These are phyloP conservation scores for Cytospora chrysosperma DNA, from an alignment of 2,329 filamentous ascomycete species.

Conservation along the genomic window DNA sequence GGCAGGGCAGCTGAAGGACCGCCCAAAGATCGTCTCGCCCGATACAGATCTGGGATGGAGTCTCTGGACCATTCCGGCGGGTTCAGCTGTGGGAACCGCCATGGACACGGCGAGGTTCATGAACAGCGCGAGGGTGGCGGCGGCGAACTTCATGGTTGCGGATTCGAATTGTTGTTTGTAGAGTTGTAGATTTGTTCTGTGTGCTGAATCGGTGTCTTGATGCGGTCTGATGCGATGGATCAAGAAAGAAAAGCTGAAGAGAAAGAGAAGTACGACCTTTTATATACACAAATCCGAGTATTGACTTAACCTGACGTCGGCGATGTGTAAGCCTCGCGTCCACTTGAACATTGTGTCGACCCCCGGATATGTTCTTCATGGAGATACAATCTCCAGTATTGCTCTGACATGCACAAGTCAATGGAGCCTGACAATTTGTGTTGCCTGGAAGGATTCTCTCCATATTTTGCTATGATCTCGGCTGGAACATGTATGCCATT, in stretches of 20 bases:
- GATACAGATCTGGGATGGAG: conserved; percentile 6
- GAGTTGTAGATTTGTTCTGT: no score
- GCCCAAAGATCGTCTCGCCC: conserved; percentile 4
- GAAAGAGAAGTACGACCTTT: background rate
- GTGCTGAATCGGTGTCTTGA: background rate
- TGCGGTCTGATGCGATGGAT: background rate
- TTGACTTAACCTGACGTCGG: background rate
- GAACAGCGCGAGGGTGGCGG: conserved; percentile 30
- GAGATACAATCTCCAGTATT: no score
- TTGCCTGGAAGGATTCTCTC: background rate
- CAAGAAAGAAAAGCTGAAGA: background rate
- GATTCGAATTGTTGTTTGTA: background rate
- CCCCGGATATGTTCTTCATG: background rate
- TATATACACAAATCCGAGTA: background rate
- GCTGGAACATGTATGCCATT: background rate
- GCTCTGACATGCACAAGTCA: no score
- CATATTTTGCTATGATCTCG: background rate
- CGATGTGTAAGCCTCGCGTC: background rate
- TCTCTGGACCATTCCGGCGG: conserved; percentile 13
- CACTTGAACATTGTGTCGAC: no score
- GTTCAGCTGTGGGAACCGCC: conserved; percentile 27
- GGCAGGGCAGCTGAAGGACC: background rate
- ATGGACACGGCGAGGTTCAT: conserved; percentile 29
- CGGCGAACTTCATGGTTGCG: conserved; percentile 35
- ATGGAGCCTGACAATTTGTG: background rate